Evolutionary conservation across 2,329 filamentous ascomycete genomes (phyloP), one percentile per base, ranked within the genome.

Genomic region (Colletotrichum eremochloae): DNA sequence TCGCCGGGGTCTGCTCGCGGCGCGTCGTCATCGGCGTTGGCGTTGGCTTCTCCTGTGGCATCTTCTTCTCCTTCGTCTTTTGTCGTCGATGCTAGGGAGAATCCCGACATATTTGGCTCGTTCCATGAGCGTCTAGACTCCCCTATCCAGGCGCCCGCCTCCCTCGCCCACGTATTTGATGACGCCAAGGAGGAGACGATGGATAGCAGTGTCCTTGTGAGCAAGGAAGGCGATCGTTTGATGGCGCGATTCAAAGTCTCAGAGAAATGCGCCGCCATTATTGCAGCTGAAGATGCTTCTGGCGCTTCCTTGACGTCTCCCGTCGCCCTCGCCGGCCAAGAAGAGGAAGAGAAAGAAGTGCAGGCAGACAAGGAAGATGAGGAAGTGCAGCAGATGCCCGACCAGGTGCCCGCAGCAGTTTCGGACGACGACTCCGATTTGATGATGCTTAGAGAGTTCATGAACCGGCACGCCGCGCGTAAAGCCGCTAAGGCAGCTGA

Each of bases 401-500:
- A n/a, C 20, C 7, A 46, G 44, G 44, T 11, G 24, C 60, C 61
- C 11, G n/a, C 40, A 36, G 18, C 33, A 36, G 60, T 56, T 20
- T 20, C 29, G 2, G 48, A 24, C 20, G 66, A 72, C n/a, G 69
- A 72, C 3, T 60, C 58, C 5, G 68, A 71, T 12, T 1, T 69
- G 65, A 50, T 61, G 14, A 31, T 72, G 44, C 69, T 72, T 56
- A 69, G 66, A 42, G 62, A 50, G 20, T 72, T 72, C 18, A 38
- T 72, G 66, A 69, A 46, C 42, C 60, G 58, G 5, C 69, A 72
- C 44, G 60, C 61, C 64, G 81, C 80, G 1, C 78, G 78, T 67
- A 82, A 80, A 74, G 79, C 73, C 63, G 80, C 80, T 33, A 79
- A 79, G 64, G 79, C 79, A 1, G 77, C 76, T 1, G 76, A 75